Evolutionary conservation across 2,329 filamentous ascomycete genomes (phyloP), one percentile per base, ranked within the genome.

Genomic region (Knoxdaviesia proteae): DNA sequence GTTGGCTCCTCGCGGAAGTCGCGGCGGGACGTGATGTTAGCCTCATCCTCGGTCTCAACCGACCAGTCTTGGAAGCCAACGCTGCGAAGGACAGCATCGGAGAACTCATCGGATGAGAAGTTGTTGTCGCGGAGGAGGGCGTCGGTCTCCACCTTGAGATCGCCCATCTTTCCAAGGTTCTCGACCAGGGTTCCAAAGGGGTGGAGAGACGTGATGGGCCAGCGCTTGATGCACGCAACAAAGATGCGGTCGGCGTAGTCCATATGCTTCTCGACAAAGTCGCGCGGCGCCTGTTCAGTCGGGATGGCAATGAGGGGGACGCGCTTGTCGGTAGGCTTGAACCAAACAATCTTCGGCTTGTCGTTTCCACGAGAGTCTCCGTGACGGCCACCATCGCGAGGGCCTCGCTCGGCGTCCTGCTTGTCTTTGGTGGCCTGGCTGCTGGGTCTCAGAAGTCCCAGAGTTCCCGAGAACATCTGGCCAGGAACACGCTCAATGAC

Each of bases 291-390:
- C 62, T 98, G 90, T 60, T 98, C 90, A 3, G 90, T 98, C 1
- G 90, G 90, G 49, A 98, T 98, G 43, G 90, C 90, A 59, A 98
- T 98, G 50, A 98, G 69, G 41, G 90, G 90, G 40, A 98, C 90
- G 56, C 90, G 84, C 73, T 98, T 96, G 63, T 98, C 90, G 1
- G 90, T 98, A 45, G 90, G 90, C 69, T 98, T 98, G 68, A 98
- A 98, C 90, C 90, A 98, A 37, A 98, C 90, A 62, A 98, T 98
- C 76, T 98, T 98, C 48, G 90, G 90, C 64, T 94, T 94, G 49
- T 98, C 90, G 48, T 83, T 75, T 31, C 42, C 42, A 31, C 45
- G 45, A 20, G 45, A 44, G 40, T 44, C 44, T 20, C 20, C 20
- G 43, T 61, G 59, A 43, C 87, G 83, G 49, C 67, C 71, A 48